Evolutionary conservation across 202 grass and related monocot species (phyloP), one percentile per base, ranked within the genome.

Genomic region (Bolboschoenoplectus hybrid): DNA sequence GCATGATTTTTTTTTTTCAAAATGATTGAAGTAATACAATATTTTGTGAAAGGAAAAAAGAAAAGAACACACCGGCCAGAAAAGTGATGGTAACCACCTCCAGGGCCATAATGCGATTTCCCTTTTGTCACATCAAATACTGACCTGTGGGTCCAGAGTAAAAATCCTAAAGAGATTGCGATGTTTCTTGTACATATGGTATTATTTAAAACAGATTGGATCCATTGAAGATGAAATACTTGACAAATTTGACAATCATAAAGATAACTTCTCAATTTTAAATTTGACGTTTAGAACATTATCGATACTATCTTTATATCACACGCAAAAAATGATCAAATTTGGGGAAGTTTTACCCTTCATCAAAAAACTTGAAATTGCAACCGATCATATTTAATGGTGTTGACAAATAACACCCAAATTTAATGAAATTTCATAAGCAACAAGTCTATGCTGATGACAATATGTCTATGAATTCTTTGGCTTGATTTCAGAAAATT

Each of bases 11-110:
- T 81, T 5, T 57, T 74, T 17, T 11, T 13, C 5, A 26, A 65
- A 56, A 86, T 19, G 85, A 76, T 55, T 86, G 20, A 57, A 74
- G 40, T 34, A 36, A 35, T 64, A 78, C 1, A 14, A 60, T 39
- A 49, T 5, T 35, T 65, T 50, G 36, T 9, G 9, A 47, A 88
- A 83, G 9, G 16, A 0, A 53, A 87, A 80, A 74, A 58, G 17
- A 47, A 74, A 12, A 92, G 12, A 89, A 67, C 9, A 63, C 79
- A 98, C 96, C 91, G 93, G 65, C 95, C 95, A 76, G 95, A 56
- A 81, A 98, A 98, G 67, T 98, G 93, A 90, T 95, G 90, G 84
- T 95, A 98, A 41, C 96, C 96, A 72, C 96, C 96, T 87, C 96
- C 93, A 75, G 91, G 93, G 73, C 96, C 93, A 89, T 98, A 98